Conservation (phyloP, 257 asterid species). For the Capsicum pubescens region DNA sequence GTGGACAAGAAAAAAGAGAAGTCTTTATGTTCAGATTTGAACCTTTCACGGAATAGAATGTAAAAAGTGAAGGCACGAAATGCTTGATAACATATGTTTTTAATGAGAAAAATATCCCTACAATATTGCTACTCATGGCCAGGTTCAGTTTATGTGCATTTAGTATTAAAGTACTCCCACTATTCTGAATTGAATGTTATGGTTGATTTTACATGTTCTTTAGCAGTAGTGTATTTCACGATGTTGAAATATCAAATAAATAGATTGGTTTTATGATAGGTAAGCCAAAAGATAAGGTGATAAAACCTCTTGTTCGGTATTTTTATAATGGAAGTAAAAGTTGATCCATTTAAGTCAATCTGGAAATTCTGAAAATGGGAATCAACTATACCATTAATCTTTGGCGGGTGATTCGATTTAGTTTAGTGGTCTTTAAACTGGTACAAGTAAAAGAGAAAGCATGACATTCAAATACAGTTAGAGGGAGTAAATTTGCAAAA, state of each 20-base stretch:
- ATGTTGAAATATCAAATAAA: not conserved
- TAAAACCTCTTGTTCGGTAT: not conserved
- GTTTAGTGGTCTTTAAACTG: slow-evolving; percentile 3
- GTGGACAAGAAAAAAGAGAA: not conserved
- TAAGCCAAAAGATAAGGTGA: not conserved
- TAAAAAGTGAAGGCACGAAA: not conserved
- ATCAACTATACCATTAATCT: not conserved
- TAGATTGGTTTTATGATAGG: not conserved
- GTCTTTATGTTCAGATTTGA: not conserved
- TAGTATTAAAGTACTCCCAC: not conserved
- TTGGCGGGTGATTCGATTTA: not conserved
- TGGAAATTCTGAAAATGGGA: not conserved
- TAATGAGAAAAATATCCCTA: not conserved
- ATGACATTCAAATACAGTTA: not conserved
- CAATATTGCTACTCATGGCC: not conserved
- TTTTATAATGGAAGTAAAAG: not conserved
- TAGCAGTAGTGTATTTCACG: not conserved
- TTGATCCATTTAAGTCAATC: not conserved
- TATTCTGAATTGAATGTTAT: not conserved
- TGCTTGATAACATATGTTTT: not conserved
- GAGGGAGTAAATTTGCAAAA: not conserved
- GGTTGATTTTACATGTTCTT: not conserved
- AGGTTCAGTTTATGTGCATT: not conserved
- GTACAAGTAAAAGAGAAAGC: slow-evolving; percentile 2
- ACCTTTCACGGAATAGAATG: not conserved